Base-by-base conservation (phyloP, 2,329 filamentous ascomycete species). In the Verticillium klebahnii region DNA sequence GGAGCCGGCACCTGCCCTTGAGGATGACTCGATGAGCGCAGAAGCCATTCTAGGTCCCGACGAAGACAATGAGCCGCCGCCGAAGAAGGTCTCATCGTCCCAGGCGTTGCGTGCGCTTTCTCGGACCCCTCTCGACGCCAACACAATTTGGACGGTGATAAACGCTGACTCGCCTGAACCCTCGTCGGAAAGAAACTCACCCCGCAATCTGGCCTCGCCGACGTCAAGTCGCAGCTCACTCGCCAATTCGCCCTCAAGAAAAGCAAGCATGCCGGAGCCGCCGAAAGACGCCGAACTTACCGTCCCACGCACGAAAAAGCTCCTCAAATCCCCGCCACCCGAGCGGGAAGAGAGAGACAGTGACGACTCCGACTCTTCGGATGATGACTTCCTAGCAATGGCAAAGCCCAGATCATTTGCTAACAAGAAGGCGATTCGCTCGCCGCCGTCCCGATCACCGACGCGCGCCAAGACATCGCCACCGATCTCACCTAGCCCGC, bases 41-140 rank as follows among this genome's bases (percentile, higher is more conserved):
- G 64, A 68, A 56, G 73, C 73, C 9, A 70, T 77, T 60, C 64
- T 79, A 9, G 71, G 71, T 36, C 73, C 72, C 32, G 73, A 77
- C 56, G 73, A 78, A 31, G 75, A 76, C 29, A 75, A 76, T n/a
- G 68, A 73, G 25, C 74, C 72, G 17, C 75, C 77, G 31, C 82
- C 82, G 2, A 82, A 80, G 66, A 83, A 84, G 69, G 79, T 85
- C 32, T 84, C 82, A 4, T 85, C 83, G 12, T 83, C 83, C 0
- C 82, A 86, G 64, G 79, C 79, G 5, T 70, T 86, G 45, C 78
- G 82, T 61, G 80, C 80, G 3, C 70, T 86, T 57, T 83, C 83
- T 17, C 75, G 82, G 65, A 74, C 73, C 29, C 82, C 83, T 6
- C 68, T 81, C n/a, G 82, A 82, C 59, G 77, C 80, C 61, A 82